Percentiles rank a stretch among this genome's conserved stretches.
Evolutionary conservation across 1,139 yeast species (phyloP).

Genomic region (Blastobotrys indianensis): DNA sequence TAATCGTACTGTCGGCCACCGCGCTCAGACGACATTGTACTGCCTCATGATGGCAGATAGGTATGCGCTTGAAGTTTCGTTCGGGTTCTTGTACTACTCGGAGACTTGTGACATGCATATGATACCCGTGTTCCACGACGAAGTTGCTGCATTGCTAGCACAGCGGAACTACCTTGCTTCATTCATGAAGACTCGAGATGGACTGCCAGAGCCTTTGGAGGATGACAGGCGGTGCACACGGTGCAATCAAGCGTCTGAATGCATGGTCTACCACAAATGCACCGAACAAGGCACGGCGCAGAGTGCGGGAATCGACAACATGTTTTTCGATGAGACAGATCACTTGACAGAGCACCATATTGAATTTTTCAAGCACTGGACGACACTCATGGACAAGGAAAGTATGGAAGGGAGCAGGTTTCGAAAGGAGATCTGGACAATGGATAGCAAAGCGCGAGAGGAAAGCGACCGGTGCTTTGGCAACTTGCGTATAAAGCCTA

Average conservation of each 20-base stretch:
- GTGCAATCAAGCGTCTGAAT: slow-evolving; percentile 56
- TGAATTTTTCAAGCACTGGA: slow-evolving; percentile 67
- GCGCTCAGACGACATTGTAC: slow-evolving; percentile 86
- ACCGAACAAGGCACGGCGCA: slow-evolving; percentile 51
- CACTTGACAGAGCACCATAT: slow-evolving; percentile 46
- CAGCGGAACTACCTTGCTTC: slow-evolving; percentile 66
- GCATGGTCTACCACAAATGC: slow-evolving; percentile 64
- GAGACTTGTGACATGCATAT: slow-evolving; percentile 52
- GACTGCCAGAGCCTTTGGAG: slow-evolving; percentile 55
- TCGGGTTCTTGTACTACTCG: slow-evolving; percentile 71
- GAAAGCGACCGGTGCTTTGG: slow-evolving; percentile 53
- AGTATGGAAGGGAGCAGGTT: slow-evolving; percentile 52
- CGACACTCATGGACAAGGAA: slow-evolving; percentile 63
- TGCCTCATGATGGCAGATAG: slow-evolving; percentile 73
- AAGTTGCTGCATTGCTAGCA: slow-evolving; percentile 59
- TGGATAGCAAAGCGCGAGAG: slow-evolving; percentile 59
- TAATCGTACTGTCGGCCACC: slow-evolving; percentile 57
- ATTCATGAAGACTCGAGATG: slow-evolving; percentile 39
- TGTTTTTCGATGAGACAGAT: slow-evolving; percentile 46
- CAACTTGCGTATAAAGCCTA: slow-evolving; percentile 16
- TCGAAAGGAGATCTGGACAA: slow-evolving; percentile 64
- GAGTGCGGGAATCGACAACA: slow-evolving; percentile 28
- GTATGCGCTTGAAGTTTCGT: slow-evolving; percentile 59
- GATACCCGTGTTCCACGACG: slow-evolving; percentile 36
- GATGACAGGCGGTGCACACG: slow-evolving; percentile 56